Evolutionary conservation across 306 rosid genomes (phyloP).

Genomic region (Hylodesmum podocarpum): DNA sequence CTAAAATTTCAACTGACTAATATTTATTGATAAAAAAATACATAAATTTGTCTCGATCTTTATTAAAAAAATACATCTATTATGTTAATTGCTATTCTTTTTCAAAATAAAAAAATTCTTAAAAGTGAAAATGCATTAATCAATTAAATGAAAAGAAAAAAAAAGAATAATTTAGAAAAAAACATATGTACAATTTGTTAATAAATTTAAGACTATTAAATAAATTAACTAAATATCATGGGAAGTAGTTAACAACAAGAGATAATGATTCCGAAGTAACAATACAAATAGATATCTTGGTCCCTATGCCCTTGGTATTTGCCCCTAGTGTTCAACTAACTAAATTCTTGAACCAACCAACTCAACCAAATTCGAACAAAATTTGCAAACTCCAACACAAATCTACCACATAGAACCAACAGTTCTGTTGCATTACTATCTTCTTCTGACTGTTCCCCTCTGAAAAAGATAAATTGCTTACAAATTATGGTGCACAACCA

Average conservation of each 20-base stretch:
- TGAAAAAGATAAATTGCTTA: background rate
- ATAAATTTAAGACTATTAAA: background rate
- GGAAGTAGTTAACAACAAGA: background rate
- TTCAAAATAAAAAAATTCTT: too few relatives aligned
- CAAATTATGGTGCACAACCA: background rate
- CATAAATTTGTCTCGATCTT: too few relatives aligned
- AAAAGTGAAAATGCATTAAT: background rate
- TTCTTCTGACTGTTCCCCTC: background rate
- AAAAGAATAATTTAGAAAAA: background rate
- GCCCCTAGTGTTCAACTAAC: background rate
- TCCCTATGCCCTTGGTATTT: background rate
- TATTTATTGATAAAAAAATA: too few relatives aligned
- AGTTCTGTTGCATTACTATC: slow-evolving; percentile 1
- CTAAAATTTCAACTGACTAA: too few relatives aligned
- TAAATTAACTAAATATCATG: background rate
- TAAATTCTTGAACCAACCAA: background rate
- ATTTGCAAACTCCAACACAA: background rate
- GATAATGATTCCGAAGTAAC: slow-evolving; percentile 1
- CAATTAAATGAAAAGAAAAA: background rate
- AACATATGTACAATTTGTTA: background rate
- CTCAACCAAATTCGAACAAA: background rate
- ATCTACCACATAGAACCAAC: slow-evolving; percentile 6
- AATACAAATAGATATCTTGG: slow-evolving; percentile 1
- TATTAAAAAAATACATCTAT: background rate
- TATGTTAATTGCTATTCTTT: too few relatives aligned